Base-by-base conservation (phyloP, 768 basidiomycete genomes). In the Cystobasidium onofrii region DNA sequence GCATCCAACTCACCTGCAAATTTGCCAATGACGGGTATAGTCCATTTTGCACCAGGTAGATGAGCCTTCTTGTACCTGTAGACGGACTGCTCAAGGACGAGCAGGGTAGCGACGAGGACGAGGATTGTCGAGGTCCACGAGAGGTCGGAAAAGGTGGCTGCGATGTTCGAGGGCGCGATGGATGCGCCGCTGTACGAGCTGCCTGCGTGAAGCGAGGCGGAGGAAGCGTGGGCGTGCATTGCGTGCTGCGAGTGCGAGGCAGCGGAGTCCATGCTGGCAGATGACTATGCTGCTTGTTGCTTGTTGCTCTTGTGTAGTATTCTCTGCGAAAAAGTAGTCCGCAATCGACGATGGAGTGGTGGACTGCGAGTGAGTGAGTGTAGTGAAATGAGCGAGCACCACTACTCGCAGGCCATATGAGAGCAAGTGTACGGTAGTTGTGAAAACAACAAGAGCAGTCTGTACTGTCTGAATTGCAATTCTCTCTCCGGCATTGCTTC, bases 21-120 rank as follows among this genome's bases (percentile, higher is more conserved):
- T 82, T 93, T 93, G 73, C 96, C 96, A 71, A 99, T 97, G 79
- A 99, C 79, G n/a, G 96, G 96, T 76, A 96, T 93, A 15, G 92
- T 96, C 93, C 92, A 97, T 80, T 81, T 84, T 57, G 85, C 23
- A 18, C 65, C 63, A 1, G 73, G 73, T n/a, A 76, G 29, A 31
- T 69, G 63, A 34, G 71, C 86, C 80, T 98, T 98, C 83, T 96
- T 94, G 80, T 85, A 86, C 41, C 95, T 85, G 81, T 95, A 99
- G 23, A 93, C 86, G 36, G 86, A 84, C 83, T 96, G 93, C 80
- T 99, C 95, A 66, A 95, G 84, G 57, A 87, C 83, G 63, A 99
- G 87, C 50, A 99, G 86, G 15, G 89, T 84, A 64, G 86, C 81
- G 73, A 96, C 76, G 78, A 95, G 80, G 46, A 87, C 88, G 41